Evolutionary conservation across 2,329 filamentous ascomycete species (phyloP).

Genomic region (Fusarium sp.): DNA sequence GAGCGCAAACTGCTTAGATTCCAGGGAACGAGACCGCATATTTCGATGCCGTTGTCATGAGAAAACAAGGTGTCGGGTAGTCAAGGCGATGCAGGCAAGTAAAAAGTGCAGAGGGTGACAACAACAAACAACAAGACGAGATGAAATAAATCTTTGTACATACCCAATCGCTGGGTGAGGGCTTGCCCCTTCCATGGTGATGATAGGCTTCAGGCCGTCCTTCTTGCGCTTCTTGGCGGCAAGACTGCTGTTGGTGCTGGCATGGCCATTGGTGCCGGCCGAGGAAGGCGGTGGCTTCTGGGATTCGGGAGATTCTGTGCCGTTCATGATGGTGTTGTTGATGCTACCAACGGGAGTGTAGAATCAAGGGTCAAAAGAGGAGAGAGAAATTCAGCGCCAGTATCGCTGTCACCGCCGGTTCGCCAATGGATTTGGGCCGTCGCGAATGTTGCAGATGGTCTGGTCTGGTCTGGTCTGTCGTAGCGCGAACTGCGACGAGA

Average conservation of each 20-base stretch:
- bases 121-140: constrained; percentile 6
- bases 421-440: constrained; percentile 21
- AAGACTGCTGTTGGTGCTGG: constrained; percentile 44
- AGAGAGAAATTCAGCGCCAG: neutral
- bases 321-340: constrained; percentile 40
- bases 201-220: constrained; percentile 79
- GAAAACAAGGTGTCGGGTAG: neutral
- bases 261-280: constrained; percentile 45
- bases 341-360: constrained; percentile 11
- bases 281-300: constrained; percentile 48
- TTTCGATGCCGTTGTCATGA: neutral
- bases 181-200: constrained; percentile 72
- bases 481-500: constrained; percentile 24
- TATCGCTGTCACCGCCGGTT: constrained; percentile 15
- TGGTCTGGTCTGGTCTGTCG: constrained; percentile 1
- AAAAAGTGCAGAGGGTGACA: neutral
- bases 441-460: constrained; percentile 18
- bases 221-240: constrained; percentile 78
- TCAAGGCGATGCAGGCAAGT: neutral
- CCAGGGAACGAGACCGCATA: constrained; percentile 2
- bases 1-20: neutral
- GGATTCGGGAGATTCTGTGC: constrained; percentile 46
- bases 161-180: constrained; percentile 49
- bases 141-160: constrained; percentile 40
- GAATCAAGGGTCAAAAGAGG: neutral